Percentiles rank a stretch among this genome's conserved stretches.
Evolutionary conservation across 2,329 filamentous ascomycete species (phyloP).

Genomic region (Paecilomyces fulvus): DNA sequence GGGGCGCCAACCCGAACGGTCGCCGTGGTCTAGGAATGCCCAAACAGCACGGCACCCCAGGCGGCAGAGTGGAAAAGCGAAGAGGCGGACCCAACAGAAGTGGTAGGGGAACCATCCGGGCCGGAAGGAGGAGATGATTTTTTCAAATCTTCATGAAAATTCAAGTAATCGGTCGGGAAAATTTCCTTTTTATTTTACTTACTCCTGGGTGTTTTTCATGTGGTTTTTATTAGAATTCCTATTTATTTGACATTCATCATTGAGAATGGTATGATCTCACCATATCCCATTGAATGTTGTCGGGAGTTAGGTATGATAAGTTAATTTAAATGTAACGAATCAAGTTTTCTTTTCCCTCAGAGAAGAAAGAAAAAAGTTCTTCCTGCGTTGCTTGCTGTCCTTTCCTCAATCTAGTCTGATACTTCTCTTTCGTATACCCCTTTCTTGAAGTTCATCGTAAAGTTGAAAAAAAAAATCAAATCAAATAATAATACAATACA

Average conservation of each 20-base stretch:
- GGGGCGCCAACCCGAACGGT: conserved; percentile 5
- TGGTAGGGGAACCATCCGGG: conserved; percentile 10
- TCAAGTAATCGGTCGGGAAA: neutral
- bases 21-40: conserved; percentile 19
- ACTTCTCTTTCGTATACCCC: no score
- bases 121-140: conserved; percentile 5
- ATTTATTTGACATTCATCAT: neutral
- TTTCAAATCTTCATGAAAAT: neutral
- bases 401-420: no score
- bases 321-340: neutral
- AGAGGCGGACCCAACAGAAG: conserved; percentile 6
- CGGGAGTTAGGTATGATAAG: neutral
- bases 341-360: no score
- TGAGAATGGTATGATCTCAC: neutral
- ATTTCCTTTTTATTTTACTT: no score
- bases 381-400: no score
- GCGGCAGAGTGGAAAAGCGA: conserved; percentile 16
- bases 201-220: neutral
- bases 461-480: no score
- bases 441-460: no score
- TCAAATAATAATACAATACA: no score
- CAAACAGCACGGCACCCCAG: conserved; percentile 17
- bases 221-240: neutral
- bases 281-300: neutral
- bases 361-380: no score